Evolutionary conservation across 495 filamentous ascomycete species (phyloP).

Genomic region (Patellaria atrata): DNA sequence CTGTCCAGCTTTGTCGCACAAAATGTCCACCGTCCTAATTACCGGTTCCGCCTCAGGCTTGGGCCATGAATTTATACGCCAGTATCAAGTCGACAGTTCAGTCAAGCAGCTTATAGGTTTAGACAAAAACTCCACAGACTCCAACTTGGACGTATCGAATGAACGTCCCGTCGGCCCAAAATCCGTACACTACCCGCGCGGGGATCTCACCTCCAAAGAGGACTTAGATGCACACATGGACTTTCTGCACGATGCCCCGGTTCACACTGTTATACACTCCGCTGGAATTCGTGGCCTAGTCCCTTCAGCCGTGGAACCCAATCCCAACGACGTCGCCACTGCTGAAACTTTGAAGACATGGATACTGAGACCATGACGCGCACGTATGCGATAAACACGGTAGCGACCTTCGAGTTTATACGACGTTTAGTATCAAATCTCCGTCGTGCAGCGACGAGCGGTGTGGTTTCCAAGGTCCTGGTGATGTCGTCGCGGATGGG

Average conservation of each 20-base stretch:
- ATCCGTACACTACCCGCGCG: not conserved
- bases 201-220: constrained; percentile 7
- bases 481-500: constrained; percentile 31
- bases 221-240: constrained; percentile 10
- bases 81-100: constrained; percentile 6
- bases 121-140: constrained; percentile 8
- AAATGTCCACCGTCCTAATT: constrained; percentile 20
- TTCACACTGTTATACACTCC: constrained; percentile 25
- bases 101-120: constrained; percentile 5
- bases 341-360: constrained; percentile 26
- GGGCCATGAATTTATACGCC: constrained; percentile 17
- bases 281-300: constrained; percentile 29
- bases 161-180: not conserved
- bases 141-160: not conserved
- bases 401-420: constrained; percentile 24
- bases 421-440: constrained; percentile 20
- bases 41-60: constrained; percentile 21
- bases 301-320: constrained; percentile 10
- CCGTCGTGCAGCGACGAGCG: constrained; percentile 1
- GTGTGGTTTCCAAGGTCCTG: constrained; percentile 22
- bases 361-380: constrained; percentile 17
- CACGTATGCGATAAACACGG: constrained; percentile 24
- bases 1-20: too few species aligned
- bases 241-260: constrained; percentile 8
- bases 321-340: constrained; percentile 18